Evolutionary conservation across 192 early-diverging fungal species (phyloP).

Genomic region (Chytriomyces confervae): DNA sequence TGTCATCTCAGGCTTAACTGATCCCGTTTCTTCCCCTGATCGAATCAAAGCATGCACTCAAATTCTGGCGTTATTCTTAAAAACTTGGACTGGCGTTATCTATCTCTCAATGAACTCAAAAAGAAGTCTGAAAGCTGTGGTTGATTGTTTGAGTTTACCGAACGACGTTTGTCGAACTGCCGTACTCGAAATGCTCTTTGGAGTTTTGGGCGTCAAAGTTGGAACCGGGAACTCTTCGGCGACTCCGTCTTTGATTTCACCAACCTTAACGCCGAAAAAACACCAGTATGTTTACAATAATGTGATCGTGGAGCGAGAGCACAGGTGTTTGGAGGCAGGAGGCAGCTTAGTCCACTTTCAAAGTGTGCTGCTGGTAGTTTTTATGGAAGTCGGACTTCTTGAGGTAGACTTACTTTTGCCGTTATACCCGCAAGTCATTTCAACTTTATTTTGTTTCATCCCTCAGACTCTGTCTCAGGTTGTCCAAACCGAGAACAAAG

Average conservation of each 20-base stretch:
- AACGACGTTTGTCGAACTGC: slow-evolving; percentile 43
- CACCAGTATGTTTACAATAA: slow-evolving; percentile 7
- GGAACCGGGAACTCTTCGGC: slow-evolving; percentile 48
- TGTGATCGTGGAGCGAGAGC: slow-evolving; percentile 11
- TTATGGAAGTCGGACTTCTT: slow-evolving; percentile 76
- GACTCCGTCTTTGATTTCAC: neutral
- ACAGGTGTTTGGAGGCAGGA: neutral
- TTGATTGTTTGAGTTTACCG: slow-evolving; percentile 73
- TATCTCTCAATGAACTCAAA: slow-evolving; percentile 77
- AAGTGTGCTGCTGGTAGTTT: slow-evolving; percentile 72
- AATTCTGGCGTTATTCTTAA: slow-evolving; percentile 68
- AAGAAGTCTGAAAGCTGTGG: slow-evolving; percentile 70
- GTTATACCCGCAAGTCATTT: neutral
- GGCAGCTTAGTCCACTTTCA: slow-evolving; percentile 57
- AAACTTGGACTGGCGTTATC: slow-evolving; percentile 81
- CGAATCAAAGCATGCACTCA: slow-evolving; percentile 68
- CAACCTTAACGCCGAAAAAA: neutral
- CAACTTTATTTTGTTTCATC: neutral
- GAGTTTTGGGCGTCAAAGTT: slow-evolving; percentile 74
- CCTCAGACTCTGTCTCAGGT: slow-evolving; percentile 72
- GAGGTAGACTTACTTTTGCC: slow-evolving; percentile 30
- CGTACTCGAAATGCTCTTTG: slow-evolving; percentile 80
- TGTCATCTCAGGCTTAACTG: slow-evolving; percentile 79
- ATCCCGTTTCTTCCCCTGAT: slow-evolving; percentile 68
- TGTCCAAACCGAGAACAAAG: slow-evolving; percentile 64